A percentile compares a stretch with the other conserved stretches of the same genome.
These are phyloP conservation scores for Calonectria hongkongensis DNA, from an alignment of 2,329 filamentous ascomycete genomes.

Conservation along the genomic window DNA sequence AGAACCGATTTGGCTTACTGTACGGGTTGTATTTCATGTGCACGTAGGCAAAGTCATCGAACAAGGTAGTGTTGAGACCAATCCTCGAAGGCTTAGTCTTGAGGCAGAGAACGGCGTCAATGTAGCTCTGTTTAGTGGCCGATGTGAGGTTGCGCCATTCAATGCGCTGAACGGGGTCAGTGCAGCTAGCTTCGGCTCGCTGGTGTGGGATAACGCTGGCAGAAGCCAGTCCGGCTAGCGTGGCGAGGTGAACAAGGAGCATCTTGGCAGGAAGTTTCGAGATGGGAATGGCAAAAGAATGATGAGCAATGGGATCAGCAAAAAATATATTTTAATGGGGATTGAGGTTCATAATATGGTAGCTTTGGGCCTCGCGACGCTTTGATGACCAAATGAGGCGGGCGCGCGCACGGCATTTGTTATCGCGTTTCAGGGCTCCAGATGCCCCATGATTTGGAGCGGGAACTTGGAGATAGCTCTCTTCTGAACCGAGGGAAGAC, in stretches of 20 bases:
- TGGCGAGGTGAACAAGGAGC: conserved; percentile 1
- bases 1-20: neutral
- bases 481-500: neutral
- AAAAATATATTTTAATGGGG: neutral
- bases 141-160: conserved; percentile 14
- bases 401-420: neutral
- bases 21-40: conserved; percentile 10
- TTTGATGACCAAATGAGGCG: neutral
- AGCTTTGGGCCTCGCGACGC: neutral
- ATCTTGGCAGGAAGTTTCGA: neutral
- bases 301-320: neutral
- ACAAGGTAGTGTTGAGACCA: conserved; percentile 7
- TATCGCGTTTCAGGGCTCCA: neutral
- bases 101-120: conserved; percentile 4
- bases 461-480: neutral
- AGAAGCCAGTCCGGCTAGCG: conserved; percentile 3
- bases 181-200: conserved; percentile 13
- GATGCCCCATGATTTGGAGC: neutral
- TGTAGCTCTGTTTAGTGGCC: conserved; percentile 10
- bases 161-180: conserved; percentile 7
- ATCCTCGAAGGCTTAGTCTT: conserved; percentile 20
- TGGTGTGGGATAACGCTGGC: conserved; percentile 13
- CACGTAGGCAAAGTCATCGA: conserved; percentile 15
- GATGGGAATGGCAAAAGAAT: neutral
- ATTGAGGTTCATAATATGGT: neutral